phyloP scores from a whole-genome alignment of 352 stramenopile species.

The Phytophthora uliginosa region DNA sequence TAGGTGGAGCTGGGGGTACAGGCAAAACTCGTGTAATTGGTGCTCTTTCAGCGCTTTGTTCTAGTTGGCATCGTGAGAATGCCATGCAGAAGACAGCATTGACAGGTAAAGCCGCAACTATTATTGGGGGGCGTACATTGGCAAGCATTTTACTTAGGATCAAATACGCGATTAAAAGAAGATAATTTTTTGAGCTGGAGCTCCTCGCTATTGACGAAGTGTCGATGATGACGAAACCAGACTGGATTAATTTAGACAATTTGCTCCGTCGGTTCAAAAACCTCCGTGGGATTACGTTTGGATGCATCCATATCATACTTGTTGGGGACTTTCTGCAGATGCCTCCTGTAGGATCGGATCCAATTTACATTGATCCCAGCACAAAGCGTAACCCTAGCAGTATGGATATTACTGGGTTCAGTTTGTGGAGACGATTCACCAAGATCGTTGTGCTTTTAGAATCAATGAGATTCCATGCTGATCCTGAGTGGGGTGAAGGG shows the following conservation, averaged over 20 bases:
- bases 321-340: neutral
- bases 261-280: neutral
- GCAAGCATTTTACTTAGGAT: neutral
- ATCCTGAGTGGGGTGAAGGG: constrained; percentile 8
- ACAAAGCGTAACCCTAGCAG: neutral
- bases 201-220: constrained; percentile 22
- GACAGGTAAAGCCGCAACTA: too few relatives aligned
- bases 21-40: too few relatives aligned
- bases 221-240: constrained; percentile 12
- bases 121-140: too few relatives aligned
- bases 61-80: too few relatives aligned
- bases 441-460: constrained; percentile 1
- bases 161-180: neutral
- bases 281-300: constrained; percentile 4
- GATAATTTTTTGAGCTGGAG: neutral
- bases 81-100: too few relatives aligned
- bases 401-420: neutral
- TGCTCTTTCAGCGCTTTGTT: too few relatives aligned
- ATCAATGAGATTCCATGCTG: constrained; percentile 4
- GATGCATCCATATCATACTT: constrained; percentile 10
- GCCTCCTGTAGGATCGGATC: neutral
- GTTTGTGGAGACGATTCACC: neutral
- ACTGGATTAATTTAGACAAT: constrained; percentile 9
- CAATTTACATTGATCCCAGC: neutral
- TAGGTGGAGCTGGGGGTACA: too few relatives aligned